These are phyloP conservation scores for Ogataea hybrid DNA, from an alignment of 1,139 yeast species.

Conservation along the genomic window DNA sequence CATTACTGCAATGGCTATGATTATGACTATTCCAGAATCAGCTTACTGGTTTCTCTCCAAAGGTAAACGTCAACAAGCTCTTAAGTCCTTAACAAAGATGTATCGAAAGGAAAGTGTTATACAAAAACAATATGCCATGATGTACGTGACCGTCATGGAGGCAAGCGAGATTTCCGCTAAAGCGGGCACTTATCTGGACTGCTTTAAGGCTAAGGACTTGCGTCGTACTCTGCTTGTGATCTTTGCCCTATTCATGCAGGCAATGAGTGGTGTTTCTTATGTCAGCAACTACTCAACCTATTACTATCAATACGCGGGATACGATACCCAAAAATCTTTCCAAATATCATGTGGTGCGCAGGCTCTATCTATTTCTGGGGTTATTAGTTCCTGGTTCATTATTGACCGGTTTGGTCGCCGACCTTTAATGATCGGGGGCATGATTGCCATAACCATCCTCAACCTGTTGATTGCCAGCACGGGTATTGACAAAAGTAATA, in stretches of 20 bases:
- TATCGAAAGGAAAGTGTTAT: not conserved
- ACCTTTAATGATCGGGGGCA: slow-evolving; percentile 45
- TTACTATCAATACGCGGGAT: slow-evolving; percentile 52
- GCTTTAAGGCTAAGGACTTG: slow-evolving; percentile 45
- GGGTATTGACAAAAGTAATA: slow-evolving; percentile 12
- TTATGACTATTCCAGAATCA: slow-evolving; percentile 37
- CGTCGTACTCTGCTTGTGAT: slow-evolving; percentile 57
- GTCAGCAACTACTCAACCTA: slow-evolving; percentile 51
- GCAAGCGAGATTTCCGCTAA: not conserved
- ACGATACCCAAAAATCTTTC: slow-evolving; percentile 40
- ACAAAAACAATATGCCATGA: slow-evolving; percentile 6
- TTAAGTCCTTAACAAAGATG: slow-evolving; percentile 8
- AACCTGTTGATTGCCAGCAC: slow-evolving; percentile 19
- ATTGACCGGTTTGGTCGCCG: slow-evolving; percentile 49
- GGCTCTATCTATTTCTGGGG: slow-evolving; percentile 50
- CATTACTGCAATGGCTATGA: slow-evolving; percentile 3
- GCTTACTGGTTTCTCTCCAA: slow-evolving; percentile 48
- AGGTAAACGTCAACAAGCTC: slow-evolving; percentile 35
- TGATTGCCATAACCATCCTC: slow-evolving; percentile 11
- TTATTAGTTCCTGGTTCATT: slow-evolving; percentile 50
- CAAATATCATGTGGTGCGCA: slow-evolving; percentile 46
- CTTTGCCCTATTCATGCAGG: slow-evolving; percentile 49
- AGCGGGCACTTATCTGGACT: slow-evolving; percentile 42
- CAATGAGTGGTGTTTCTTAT: slow-evolving; percentile 46
- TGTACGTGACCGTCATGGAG: slow-evolving; percentile 2